These are phyloP conservation scores for Ambrosia artemisiifolia DNA, from an alignment of 129 eudicot species.

Conservation along the genomic window DNA sequence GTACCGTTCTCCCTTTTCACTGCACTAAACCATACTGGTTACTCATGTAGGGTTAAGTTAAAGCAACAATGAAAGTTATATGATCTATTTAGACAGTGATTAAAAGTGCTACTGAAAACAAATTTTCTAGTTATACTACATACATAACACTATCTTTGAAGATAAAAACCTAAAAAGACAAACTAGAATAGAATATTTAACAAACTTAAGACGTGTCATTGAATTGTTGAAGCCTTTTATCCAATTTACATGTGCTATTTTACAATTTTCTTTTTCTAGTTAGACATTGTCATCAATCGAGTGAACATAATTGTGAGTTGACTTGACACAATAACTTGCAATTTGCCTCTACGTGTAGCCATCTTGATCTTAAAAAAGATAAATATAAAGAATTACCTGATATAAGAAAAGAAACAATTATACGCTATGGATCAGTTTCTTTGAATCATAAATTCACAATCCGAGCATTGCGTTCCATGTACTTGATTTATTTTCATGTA, in stretches of 20 bases:
- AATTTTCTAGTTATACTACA: not conserved
- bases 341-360: too few relatives aligned
- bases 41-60: too few relatives aligned
- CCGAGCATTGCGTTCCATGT: too few relatives aligned
- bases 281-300: constrained; percentile 13
- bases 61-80: not conserved
- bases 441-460: too few relatives aligned
- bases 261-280: not conserved
- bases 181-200: not conserved
- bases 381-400: too few relatives aligned
- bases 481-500: too few relatives aligned
- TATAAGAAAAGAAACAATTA: too few relatives aligned
- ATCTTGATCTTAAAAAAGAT: not conserved
- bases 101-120: not conserved
- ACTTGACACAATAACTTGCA: not conserved
- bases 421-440: too few relatives aligned
- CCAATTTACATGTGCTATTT: not conserved
- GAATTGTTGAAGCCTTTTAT: not conserved
- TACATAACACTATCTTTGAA: not conserved
- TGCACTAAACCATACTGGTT: not conserved
- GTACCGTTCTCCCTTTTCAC: not conserved
- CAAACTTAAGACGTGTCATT: not conserved
- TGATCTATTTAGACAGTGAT: not conserved
- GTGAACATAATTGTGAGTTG: not conserved
- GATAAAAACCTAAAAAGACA: not conserved